Percentiles rank a stretch among this genome's conserved stretches.
These are phyloP conservation scores for Malassezia brasiliensis DNA, from an alignment of 1,284 basidiomycete genomes.

Conservation along the genomic window DNA sequence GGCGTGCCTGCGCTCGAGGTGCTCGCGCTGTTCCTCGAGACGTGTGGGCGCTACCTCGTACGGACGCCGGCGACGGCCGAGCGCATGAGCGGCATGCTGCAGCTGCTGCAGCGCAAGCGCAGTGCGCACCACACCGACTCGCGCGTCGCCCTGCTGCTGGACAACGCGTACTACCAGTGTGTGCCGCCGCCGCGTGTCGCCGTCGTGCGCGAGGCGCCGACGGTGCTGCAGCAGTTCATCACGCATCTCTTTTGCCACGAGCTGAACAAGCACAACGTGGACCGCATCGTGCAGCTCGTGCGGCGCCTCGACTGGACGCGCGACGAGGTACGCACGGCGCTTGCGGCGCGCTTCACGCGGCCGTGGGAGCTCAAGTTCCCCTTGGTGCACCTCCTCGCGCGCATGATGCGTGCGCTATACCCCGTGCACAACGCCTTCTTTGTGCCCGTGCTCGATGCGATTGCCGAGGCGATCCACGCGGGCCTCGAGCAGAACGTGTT, in stretches of 20 bases:
- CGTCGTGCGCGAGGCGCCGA: conserved; percentile 70
- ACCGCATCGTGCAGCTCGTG: conserved; percentile 80
- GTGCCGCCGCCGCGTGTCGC: conserved; percentile 90
- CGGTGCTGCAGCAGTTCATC: conserved; percentile 82
- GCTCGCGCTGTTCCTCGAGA: conserved; percentile 79
- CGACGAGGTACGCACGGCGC: conserved; percentile 50
- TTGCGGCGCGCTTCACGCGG: conserved; percentile 77
- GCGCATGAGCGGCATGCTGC: conserved; percentile 63
- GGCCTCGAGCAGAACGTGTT: conserved; percentile 86
- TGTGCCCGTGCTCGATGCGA: conserved; percentile 80
- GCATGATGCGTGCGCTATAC: conserved; percentile 84
- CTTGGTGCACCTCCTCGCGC: conserved; percentile 81
- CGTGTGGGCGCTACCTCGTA: conserved; percentile 83
- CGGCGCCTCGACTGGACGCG: conserved; percentile 96
- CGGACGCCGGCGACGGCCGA: conserved; percentile 76
- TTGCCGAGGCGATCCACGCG: conserved; percentile 78
- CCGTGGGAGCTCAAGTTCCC: conserved; percentile 92
- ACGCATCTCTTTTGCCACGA: conserved; percentile 85
- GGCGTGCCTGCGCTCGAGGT: conserved; percentile 85
- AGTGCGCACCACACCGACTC: conserved; percentile 82
- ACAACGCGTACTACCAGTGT: conserved; percentile 99
- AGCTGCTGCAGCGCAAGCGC: conserved; percentile 88
- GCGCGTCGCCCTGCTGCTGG: conserved; percentile 74
- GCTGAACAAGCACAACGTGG: conserved; percentile 76
- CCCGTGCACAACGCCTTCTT: conserved; percentile 82